Base-by-base conservation (phyloP, 345 rosid species). In the Stellera chamaejasme region DNA sequence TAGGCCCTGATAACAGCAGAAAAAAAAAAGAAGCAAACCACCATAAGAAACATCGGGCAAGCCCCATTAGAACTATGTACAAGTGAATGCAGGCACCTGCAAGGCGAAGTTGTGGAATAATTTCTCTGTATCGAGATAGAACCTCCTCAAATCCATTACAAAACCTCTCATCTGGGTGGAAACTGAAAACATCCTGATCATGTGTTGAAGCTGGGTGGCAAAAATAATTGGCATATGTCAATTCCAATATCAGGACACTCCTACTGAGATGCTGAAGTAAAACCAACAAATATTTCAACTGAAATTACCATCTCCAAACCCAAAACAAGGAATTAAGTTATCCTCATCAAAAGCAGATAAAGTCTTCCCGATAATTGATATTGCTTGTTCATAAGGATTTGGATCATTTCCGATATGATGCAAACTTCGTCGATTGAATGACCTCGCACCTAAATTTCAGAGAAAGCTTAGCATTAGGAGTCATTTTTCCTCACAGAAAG, bases 121-220 rank as follows among this genome's bases (percentile, higher is more conserved):
- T 82, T 36, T 87, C 88, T 75, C 78, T 85, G 67, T 90, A 94
- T 46, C 76, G 82, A 54, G 67, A 43, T 26, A 94, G 83, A 32
- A 87, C 96, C 64, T 90, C 96, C 71, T 94, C 97, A 48, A 94
- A 94, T 39, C 99, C 99, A 14, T 76, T 62, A 58, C 96, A 94
- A 69, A 55, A 65, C 50, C 71, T 64, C 63, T 85, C 95, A 36
- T 82, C 81, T 0, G 73, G 69, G 72, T 69, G 69, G 81, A 94
- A 94, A 71, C 85, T 75, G 67, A 94, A 87, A 16, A 94, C 92
- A 45, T 94, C 97, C 67, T 87, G 95, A 67, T 90, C 97, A 66
- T 90, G 97, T 0, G 99, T 90, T 43, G 93, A 77, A 43, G 96
- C 95, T 92, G 76, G 67, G 39, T 32, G 39, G 39, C 39, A 64